Evolutionary conservation across 495 filamentous ascomycete species (phyloP).

Genomic region (Choiromyces venosus): DNA sequence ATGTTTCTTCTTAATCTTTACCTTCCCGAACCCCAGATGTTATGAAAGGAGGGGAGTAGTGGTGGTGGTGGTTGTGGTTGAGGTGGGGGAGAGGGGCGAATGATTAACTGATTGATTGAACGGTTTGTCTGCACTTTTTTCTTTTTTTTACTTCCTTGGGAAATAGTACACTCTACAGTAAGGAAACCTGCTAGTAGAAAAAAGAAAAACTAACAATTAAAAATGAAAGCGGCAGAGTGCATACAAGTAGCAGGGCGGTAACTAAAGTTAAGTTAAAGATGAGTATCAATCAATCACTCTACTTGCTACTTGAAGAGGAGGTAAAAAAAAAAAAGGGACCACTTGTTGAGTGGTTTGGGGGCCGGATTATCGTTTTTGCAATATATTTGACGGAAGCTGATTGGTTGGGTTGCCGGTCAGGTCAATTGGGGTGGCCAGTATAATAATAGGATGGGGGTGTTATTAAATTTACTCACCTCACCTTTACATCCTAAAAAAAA

Average conservation of each 20-base stretch:
- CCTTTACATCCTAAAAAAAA: slow-evolving; percentile 12
- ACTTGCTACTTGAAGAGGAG: slow-evolving; percentile 20
- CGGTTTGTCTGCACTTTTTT: neutral
- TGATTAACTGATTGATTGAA: neutral
- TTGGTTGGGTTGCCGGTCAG: slow-evolving; percentile 6
- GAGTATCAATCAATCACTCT: neutral
- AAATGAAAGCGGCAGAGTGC: neutral
- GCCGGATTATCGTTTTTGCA: slow-evolving; percentile 21
- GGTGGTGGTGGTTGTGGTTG: neutral
- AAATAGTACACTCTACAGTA: neutral
- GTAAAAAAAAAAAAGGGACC: slow-evolving; percentile 10
- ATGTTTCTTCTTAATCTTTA: slow-evolving; percentile 10
- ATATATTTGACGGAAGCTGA: slow-evolving; percentile 30
- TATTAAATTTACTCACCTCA: slow-evolving; percentile 3
- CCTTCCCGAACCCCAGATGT: slow-evolving; percentile 19
- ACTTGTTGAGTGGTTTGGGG: slow-evolving; percentile 23
- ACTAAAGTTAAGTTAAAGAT: neutral
- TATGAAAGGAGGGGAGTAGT: too few relatives aligned
- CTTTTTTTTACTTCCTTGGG: slow-evolving; percentile 3
- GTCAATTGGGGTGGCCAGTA: slow-evolving; percentile 14
- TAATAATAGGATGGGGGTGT: slow-evolving; percentile 10
- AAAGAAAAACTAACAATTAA: neutral
- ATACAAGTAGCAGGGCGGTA: slow-evolving; percentile 9
- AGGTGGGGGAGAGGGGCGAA: neutral
- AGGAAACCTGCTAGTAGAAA: neutral